Evolutionary conservation across 2,329 filamentous ascomycete genomes (phyloP), one percentile per base, ranked within the genome.

Genomic region (Alternaria rosae): DNA sequence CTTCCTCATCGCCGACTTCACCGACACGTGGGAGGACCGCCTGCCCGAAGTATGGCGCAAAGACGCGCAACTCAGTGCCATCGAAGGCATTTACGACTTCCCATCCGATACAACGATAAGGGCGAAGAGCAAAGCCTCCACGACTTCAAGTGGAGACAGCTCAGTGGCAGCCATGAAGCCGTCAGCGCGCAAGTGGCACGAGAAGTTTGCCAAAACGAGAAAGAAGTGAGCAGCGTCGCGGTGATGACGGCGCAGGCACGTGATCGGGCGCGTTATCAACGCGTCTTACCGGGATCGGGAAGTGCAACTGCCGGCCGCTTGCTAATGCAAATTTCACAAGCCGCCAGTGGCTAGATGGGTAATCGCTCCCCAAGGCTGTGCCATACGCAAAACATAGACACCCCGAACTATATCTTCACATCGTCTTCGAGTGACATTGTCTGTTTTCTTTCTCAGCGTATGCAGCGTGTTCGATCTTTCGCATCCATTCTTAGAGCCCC

Each of bases 151-250:
- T 17, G 44, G 47, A 35, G 59, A 62, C 25, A 53, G 47, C 42
- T 44, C 60, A 15, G 47, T 57, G 26, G 47, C 62, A 32, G 65
- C 70, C n/a, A 55, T 68, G 7, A 74, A 75, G 54, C 66, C 71
- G 8, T 73, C 71, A 51, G 71, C 72, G 28, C 72, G 78, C n/a
- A 80, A 79, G 63, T 80, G 78, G 78, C 78, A 80, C 60, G 78
- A 79, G 50, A 79, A 73, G 62, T 78, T 80, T 55, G 77, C 69
- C 32, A 76, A 74, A 61, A 73, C 72, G 9, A 70, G 77, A 44
- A 75, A 75, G 43, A 71, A 69, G 57, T 76, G 54, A 74, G 11
- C 38, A 15, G 9, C 3, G 35, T 45, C 11, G 32, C 17, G 26
- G 25, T 38, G 23, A 17, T 26, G 15, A 12, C 17, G 13, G 8